A percentile compares a stretch with the other conserved stretches of the same genome.
phyloP scores from a whole-genome alignment of 2,329 filamentous ascomycete genomes.

The Talaromyces atroroseus region DNA sequence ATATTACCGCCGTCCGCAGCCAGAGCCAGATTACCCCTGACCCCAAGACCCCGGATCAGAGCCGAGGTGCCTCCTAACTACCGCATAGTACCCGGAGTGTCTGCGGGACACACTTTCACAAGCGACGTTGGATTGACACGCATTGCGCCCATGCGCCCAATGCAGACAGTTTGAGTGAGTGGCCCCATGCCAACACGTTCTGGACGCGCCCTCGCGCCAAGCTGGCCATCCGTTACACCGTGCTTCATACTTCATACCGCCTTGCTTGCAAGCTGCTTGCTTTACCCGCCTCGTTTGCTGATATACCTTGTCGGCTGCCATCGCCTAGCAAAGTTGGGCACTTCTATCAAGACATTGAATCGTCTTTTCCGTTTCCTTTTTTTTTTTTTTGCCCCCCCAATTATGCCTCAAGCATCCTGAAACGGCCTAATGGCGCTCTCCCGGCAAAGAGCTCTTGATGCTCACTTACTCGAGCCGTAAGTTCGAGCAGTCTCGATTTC shows the following conservation, averaged over 20 bases:
- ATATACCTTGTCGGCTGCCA: neutral
- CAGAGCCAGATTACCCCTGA: constrained; percentile 6
- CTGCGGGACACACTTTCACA: neutral
- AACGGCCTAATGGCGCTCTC: constrained; percentile 10
- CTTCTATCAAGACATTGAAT: neutral
- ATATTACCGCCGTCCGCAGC: neutral
- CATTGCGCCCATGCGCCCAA: too few species aligned
- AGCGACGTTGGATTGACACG: too few species aligned
- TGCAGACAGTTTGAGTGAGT: neutral
- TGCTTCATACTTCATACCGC: neutral
- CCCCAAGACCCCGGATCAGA: neutral
- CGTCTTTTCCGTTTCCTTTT: neutral
- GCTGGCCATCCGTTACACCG: neutral
- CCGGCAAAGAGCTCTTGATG: constrained; percentile 4
- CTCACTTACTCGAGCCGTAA: constrained; percentile 29
- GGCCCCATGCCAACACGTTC: neutral
- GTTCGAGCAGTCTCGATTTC: constrained; percentile 16
- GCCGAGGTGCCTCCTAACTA: neutral
- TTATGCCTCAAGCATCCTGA: constrained; percentile 3
- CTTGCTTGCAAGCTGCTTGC: neutral
- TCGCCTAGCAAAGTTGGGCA: neutral
- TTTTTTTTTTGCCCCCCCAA: too few species aligned
- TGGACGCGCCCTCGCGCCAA: neutral
- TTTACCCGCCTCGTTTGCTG: neutral
- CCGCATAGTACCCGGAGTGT: neutral